phyloP scores from a whole-genome alignment of 192 early-diverging fungal genomes.

The Coemansia erecta region DNA sequence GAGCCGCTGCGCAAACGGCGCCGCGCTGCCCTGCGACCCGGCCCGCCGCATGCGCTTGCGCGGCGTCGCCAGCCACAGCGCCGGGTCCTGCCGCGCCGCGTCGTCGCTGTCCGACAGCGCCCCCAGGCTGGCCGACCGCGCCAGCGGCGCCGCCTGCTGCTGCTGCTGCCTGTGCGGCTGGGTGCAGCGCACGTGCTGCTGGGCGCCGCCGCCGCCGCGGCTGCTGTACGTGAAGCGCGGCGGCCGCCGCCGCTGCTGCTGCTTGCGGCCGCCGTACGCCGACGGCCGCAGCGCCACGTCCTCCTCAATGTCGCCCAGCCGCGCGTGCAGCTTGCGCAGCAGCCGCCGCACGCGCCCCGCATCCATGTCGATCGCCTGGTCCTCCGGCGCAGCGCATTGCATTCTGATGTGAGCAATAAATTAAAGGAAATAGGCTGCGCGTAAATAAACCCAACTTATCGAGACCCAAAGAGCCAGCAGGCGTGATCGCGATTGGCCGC shows the following conservation, averaged over 20 bases:
- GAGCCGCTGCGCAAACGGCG: slow-evolving; percentile 35
- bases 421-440: background rate
- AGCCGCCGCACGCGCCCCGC: slow-evolving; percentile 31
- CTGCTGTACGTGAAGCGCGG: slow-evolving; percentile 51
- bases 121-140: slow-evolving; percentile 25
- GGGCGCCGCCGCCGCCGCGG: slow-evolving; percentile 1
- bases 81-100: slow-evolving; percentile 30
- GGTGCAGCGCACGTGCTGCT: background rate
- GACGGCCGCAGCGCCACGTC: slow-evolving; percentile 26
- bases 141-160: background rate
- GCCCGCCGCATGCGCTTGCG: slow-evolving; percentile 35
- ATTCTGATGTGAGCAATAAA: slow-evolving; percentile 3
- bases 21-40: background rate
- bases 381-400: slow-evolving; percentile 19
- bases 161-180: background rate
- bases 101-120: slow-evolving; percentile 35
- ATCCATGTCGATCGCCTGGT: slow-evolving; percentile 22
- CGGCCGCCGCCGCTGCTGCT: background rate
- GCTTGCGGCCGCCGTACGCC: background rate
- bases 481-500: too few species aligned
- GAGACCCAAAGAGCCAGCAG: too few species aligned
- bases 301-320: slow-evolving; percentile 34
- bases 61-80: slow-evolving; percentile 48
- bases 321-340: slow-evolving; percentile 18
- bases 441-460: too few species aligned